These are phyloP conservation scores for Globisporangium canariense DNA, from an alignment of 352 stramenopile genomes.

Conservation along the genomic window DNA sequence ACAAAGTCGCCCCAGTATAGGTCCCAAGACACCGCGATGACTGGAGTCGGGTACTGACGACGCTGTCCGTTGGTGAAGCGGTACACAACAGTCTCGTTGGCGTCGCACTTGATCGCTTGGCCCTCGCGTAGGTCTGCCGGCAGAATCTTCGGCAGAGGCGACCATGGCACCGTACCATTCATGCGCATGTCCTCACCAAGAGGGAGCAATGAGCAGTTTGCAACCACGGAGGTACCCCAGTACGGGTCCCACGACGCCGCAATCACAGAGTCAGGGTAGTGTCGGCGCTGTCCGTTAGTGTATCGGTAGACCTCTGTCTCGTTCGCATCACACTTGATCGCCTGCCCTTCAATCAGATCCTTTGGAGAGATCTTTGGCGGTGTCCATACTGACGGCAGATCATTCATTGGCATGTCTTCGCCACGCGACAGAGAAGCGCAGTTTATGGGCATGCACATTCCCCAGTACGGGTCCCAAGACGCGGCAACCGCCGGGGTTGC, in stretches of 20 bases:
- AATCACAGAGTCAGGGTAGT: slow-evolving; percentile 19
- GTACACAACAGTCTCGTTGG: slow-evolving; percentile 12
- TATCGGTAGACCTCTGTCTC: slow-evolving; percentile 18
- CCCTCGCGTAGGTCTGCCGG: background rate
- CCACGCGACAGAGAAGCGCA: slow-evolving; percentile 15
- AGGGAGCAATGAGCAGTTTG: slow-evolving; percentile 18
- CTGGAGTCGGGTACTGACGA: slow-evolving; percentile 20
- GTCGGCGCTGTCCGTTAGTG: slow-evolving; percentile 8
- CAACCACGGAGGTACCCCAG: slow-evolving; percentile 12
- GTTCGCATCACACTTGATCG: slow-evolving; percentile 18
- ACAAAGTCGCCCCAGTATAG: slow-evolving; percentile 12
- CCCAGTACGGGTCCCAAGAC: slow-evolving; percentile 28
- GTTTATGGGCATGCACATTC: slow-evolving; percentile 5
- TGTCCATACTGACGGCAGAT: background rate
- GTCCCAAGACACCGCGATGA: slow-evolving; percentile 27
- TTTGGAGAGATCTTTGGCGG: background rate
- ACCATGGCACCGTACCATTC: background rate
- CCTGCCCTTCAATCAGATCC: background rate
- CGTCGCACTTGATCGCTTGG: slow-evolving; percentile 22
- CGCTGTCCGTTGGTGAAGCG: slow-evolving; percentile 14
- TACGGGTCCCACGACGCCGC: slow-evolving; percentile 24
- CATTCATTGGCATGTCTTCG: slow-evolving; percentile 10
- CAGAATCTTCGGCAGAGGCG: background rate
- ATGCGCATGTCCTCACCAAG: slow-evolving; percentile 17
- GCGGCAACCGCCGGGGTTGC: slow-evolving; percentile 15